phyloP scores from a whole-genome alignment of 805 yeast species.

The Candida ortonii region DNA sequence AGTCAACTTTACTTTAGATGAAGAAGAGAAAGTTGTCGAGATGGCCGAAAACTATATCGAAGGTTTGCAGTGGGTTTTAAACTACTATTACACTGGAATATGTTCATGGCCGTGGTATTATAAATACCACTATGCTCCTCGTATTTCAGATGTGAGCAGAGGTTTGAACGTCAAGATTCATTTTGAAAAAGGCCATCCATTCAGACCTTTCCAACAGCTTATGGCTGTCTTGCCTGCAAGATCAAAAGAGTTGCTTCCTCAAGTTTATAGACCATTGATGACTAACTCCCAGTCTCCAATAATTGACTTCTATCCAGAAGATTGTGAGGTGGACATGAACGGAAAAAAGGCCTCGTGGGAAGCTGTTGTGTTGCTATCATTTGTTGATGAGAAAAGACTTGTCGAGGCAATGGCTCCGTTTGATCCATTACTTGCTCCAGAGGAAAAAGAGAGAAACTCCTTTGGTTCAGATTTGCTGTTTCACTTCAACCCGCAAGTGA shows the following conservation, averaged over 20 bases:
- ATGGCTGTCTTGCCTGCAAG: slow-evolving; percentile 98
- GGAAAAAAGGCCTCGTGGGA: slow-evolving; percentile 98
- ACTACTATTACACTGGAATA: slow-evolving; percentile 85
- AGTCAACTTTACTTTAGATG: slow-evolving; percentile 62
- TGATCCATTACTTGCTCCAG: slow-evolving; percentile 59
- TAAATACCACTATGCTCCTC: slow-evolving; percentile 87
- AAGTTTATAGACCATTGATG: slow-evolving; percentile 77
- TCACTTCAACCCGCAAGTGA: slow-evolving; percentile 72
- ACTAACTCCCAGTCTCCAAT: slow-evolving; percentile 83
- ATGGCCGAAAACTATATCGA: slow-evolving; percentile 80
- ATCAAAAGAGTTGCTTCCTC: slow-evolving; percentile 76
- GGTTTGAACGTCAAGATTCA: slow-evolving; percentile 66
- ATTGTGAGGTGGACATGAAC: slow-evolving; percentile 84
- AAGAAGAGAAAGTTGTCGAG: slow-evolving; percentile 56
- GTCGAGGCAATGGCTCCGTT: slow-evolving; percentile 68
- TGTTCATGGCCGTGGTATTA: slow-evolving; percentile 97
- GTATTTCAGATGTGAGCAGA: slow-evolving; percentile 78
- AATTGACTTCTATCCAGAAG: slow-evolving; percentile 83
- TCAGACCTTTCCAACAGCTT: slow-evolving; percentile 90
- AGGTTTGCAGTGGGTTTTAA: slow-evolving; percentile 96
- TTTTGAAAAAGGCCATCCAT: slow-evolving; percentile 74
- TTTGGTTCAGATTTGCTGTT: slow-evolving; percentile 71
- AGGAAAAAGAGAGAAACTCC: slow-evolving; percentile 70
- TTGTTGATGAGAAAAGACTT: slow-evolving; percentile 81
- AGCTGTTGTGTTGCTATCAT: slow-evolving; percentile 88